Evolutionary conservation across 164 flowering plant genomes (phyloP).

Genomic region (Magnolia sinica): DNA sequence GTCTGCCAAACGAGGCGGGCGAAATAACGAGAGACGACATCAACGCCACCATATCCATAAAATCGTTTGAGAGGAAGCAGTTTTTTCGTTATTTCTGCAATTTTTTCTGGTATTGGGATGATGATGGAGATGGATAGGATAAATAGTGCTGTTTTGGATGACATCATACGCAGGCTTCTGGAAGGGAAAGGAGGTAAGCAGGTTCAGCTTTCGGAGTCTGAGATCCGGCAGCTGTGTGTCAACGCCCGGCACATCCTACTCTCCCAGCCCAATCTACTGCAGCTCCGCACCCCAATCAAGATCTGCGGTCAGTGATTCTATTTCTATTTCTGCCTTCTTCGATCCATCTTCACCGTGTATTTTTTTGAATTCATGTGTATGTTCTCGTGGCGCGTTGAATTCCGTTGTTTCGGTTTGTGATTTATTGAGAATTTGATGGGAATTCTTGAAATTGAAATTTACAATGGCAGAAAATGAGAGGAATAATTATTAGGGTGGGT

Average conservation of each 20-base stretch:
- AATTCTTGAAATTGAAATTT: too few relatives aligned
- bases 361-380: too few relatives aligned
- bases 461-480: too few relatives aligned
- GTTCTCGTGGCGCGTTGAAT: too few relatives aligned
- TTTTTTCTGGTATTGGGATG: slow-evolving; percentile 11
- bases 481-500: too few relatives aligned
- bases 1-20: neutral
- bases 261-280: slow-evolving; percentile 46
- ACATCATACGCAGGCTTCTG: slow-evolving; percentile 39
- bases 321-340: slow-evolving; percentile 5
- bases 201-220: slow-evolving; percentile 45
- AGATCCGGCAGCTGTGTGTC: slow-evolving; percentile 46
- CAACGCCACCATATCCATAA: neutral
- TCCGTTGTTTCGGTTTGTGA: too few relatives aligned
- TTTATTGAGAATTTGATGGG: too few relatives aligned
- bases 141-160: slow-evolving; percentile 40
- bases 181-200: slow-evolving; percentile 45
- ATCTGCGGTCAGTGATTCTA: slow-evolving; percentile 39
- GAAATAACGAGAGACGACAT: neutral
- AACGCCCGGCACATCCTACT: slow-evolving; percentile 37
- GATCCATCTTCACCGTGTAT: neutral
- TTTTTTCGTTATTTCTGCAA: neutral
- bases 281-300: slow-evolving; percentile 55
- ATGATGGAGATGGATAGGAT: slow-evolving; percentile 32
- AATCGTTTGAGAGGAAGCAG: neutral